Evolutionary conservation across 2,329 filamentous ascomycete genomes (phyloP).

Genomic region (Didymosphaeria variabile): DNA sequence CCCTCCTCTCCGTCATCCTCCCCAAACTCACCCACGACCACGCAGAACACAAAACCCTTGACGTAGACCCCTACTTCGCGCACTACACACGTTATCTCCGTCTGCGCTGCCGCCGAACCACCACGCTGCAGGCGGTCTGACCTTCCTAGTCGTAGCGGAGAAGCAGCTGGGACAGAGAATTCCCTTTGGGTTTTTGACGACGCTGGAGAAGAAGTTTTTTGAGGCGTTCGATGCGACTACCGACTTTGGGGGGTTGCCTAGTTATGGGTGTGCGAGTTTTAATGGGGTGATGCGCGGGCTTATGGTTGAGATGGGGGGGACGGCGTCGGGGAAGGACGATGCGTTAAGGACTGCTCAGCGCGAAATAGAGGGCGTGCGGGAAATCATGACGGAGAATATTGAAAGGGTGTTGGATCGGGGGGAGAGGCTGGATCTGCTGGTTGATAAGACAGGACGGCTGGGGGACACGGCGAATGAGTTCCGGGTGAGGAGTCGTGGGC

Average conservation of each 20-base stretch:
- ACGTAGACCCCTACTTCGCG: conserved; percentile 89
- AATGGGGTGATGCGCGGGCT: conserved; percentile 79
- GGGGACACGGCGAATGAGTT: conserved; percentile 92
- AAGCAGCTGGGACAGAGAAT: conserved; percentile 83
- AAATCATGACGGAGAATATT: conserved; percentile 96
- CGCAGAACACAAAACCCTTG: conserved; percentile 91
- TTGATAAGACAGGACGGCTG: conserved; percentile 94
- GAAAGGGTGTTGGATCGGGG: conserved; percentile 85
- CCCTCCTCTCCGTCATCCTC: conserved; percentile 90
- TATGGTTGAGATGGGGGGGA: conserved; percentile 86
- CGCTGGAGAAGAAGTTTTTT: conserved; percentile 89
- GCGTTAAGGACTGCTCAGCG: conserved; percentile 82
- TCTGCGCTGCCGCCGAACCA: conserved; percentile 64
- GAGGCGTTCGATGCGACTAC: conserved; percentile 72
- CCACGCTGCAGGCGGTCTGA: conserved; percentile 79
- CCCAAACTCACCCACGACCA: conserved; percentile 87
- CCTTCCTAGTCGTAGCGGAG: conserved; percentile 89
- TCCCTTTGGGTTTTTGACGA: conserved; percentile 90
- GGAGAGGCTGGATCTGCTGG: conserved; percentile 90
- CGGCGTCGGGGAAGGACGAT: conserved; percentile 74
- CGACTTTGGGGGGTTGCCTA: conserved; percentile 79
- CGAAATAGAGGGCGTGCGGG: conserved; percentile 91
- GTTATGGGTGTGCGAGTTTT: conserved; percentile 90
- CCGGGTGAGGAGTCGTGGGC: conserved; percentile 80
- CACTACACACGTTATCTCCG: conserved; percentile 92